These are phyloP conservation scores for Paramecium caudatum DNA, from an alignment of 73 alveolate species.

Conservation along the genomic window DNA sequence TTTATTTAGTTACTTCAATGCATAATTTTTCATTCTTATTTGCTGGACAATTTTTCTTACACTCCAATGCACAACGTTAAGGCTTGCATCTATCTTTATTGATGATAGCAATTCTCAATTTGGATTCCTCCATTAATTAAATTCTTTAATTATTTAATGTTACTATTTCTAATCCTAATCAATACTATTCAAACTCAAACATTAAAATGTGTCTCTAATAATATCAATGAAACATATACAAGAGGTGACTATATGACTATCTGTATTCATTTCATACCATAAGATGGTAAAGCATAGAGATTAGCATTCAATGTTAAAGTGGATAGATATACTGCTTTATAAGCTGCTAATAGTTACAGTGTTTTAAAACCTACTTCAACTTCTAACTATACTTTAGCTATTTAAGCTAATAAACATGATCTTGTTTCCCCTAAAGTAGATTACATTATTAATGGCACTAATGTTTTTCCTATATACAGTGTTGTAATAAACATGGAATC, in stretches of 20 bases:
- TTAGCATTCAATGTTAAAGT: constrained; percentile 48
- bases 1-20: constrained; percentile 89
- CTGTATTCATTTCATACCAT: constrained; percentile 27
- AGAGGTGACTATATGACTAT: constrained; percentile 49
- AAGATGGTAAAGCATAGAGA: constrained; percentile 2
- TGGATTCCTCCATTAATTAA: constrained; percentile 85
- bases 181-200: neutral
- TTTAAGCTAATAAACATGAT: constrained; percentile 46
- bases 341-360: constrained; percentile 20
- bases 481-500: constrained; percentile 23
- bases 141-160: constrained; percentile 48
- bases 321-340: constrained; percentile 51
- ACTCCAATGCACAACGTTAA: constrained; percentile 97
- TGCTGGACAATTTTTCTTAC: constrained; percentile 98
- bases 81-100: constrained; percentile 99
- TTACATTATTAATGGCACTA: constrained; percentile 7
- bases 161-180: constrained; percentile 27
- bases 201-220: constrained; percentile 9
- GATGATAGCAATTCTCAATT: constrained; percentile 97
- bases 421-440: neutral
- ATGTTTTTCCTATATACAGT: neutral
- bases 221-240: constrained; percentile 43
- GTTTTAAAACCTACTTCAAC: neutral
- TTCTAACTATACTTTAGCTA: neutral
- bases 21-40: constrained; percentile 97